Evolutionary conservation across 768 basidiomycete genomes (phyloP).

Genomic region (Zangia roseola): DNA sequence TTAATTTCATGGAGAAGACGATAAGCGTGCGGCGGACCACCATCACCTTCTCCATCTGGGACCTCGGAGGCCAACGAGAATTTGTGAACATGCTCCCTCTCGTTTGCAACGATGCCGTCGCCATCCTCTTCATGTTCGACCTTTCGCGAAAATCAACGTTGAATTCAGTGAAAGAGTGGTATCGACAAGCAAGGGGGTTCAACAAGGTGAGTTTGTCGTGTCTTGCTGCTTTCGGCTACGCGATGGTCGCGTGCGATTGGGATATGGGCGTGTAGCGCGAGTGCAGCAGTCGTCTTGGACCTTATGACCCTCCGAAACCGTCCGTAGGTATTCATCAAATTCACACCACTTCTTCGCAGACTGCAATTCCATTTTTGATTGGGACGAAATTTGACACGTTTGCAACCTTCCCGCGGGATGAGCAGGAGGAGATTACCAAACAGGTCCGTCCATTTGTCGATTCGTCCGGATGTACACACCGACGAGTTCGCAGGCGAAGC

Average conservation of each 20-base stretch:
- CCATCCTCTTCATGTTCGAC: conserved; percentile 99
- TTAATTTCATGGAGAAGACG: conserved; percentile 99
- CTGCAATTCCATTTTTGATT: conserved; percentile 96
- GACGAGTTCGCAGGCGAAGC: conserved; percentile 67
- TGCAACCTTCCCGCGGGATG: conserved; percentile 91
- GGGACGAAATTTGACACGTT: conserved; percentile 99
- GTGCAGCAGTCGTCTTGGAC: neutral
- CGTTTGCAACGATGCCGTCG: conserved; percentile 99
- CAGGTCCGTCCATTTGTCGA: conserved; percentile 54
- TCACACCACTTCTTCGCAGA: conserved; percentile 48
- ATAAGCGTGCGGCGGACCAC: conserved; percentile 97
- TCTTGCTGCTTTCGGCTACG: neutral
- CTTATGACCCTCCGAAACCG: conserved; percentile 2
- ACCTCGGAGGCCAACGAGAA: conserved; percentile 94
- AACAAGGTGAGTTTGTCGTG: conserved; percentile 72
- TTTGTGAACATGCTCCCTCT: conserved; percentile 99
- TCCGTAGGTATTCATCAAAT: conserved; percentile 8
- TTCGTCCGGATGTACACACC: conserved; percentile 6
- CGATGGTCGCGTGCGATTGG: neutral
- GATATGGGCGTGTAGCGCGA: neutral
- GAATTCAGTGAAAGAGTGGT: conserved; percentile 99
- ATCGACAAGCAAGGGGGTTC: conserved; percentile 97
- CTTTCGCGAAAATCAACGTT: conserved; percentile 94
- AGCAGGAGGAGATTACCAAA: conserved; percentile 99
- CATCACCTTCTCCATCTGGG: conserved; percentile 99